Conservation (phyloP, 345 rosid genomes). For the Eucalyptus shirleyi region DNA sequence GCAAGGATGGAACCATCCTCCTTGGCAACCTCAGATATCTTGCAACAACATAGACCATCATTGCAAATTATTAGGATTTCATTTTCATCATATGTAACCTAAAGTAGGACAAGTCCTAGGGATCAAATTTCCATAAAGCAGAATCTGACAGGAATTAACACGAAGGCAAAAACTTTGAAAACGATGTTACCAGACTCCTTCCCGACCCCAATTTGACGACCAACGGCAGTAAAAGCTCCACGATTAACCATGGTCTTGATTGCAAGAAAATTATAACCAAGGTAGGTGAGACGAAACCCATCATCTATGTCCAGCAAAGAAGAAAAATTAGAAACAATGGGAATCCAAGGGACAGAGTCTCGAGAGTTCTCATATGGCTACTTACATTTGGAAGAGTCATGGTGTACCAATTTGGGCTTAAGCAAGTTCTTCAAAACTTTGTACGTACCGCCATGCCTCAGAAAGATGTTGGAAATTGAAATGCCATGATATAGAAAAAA, state of each 20-base stretch:
- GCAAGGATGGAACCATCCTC: slow-evolving; percentile 86
- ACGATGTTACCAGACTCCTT: slow-evolving; percentile 72
- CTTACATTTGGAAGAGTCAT: slow-evolving; percentile 82
- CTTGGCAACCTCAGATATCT: slow-evolving; percentile 75
- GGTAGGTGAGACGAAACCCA: slow-evolving; percentile 89
- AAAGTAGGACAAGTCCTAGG: background rate
- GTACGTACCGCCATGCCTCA: slow-evolving; percentile 83
- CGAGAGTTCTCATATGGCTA: background rate
- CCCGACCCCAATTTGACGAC: slow-evolving; percentile 92
- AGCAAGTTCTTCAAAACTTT: slow-evolving; percentile 84
- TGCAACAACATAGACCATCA: background rate
- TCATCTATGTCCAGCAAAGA: slow-evolving; percentile 41
- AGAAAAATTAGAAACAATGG: background rate
- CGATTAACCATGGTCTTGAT: slow-evolving; percentile 84
- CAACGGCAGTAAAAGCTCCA: slow-evolving; percentile 64
- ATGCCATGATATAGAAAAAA: background rate
- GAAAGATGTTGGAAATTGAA: background rate
- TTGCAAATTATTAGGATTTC: background rate
- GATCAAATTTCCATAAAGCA: background rate
- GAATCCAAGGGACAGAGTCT: background rate
- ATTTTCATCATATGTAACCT: background rate
- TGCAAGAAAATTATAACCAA: slow-evolving; percentile 92
- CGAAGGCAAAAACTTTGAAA: background rate
- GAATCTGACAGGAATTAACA: background rate
- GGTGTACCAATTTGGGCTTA: slow-evolving; percentile 75